Evolutionary conservation across 371 early-diverging fungal species (phyloP).

Genomic region (Globomyces sp.): DNA sequence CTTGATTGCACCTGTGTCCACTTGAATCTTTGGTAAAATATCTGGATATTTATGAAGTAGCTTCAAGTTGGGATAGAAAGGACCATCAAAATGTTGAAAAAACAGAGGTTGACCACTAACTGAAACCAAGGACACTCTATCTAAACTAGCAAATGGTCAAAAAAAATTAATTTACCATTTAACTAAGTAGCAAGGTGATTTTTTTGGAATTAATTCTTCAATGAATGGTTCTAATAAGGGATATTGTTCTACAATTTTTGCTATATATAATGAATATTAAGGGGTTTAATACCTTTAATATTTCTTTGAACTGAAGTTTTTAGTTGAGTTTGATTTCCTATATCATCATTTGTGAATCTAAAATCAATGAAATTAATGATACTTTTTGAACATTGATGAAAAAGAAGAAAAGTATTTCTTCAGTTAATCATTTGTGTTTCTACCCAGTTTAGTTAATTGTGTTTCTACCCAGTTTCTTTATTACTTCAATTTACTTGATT

Average conservation of each 20-base stretch:
- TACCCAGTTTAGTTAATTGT: too few species aligned
- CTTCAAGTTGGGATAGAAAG: constrained; percentile 80
- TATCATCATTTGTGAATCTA: background rate
- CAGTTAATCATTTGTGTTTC: too few species aligned
- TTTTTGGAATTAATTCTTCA: constrained; percentile 94
- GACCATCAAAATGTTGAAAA: constrained; percentile 76
- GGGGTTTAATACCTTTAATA: constrained; percentile 41
- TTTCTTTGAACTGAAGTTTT: constrained; percentile 91
- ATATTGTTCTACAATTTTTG: constrained; percentile 83
- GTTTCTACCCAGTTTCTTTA: too few species aligned
- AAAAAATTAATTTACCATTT: constrained; percentile 67
- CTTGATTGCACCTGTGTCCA: constrained; percentile 97
- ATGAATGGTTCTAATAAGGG: constrained; percentile 79
- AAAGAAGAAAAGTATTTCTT: too few species aligned
- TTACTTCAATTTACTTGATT: too few species aligned
- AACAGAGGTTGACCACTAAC: constrained; percentile 14
- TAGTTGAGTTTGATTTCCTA: constrained; percentile 35
- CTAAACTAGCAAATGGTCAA: constrained; percentile 11
- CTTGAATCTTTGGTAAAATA: constrained; percentile 87
- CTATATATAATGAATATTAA: background rate
- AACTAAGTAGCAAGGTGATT: constrained; percentile 75
- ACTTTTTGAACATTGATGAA: too few species aligned
- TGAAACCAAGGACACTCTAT: constrained; percentile 10
- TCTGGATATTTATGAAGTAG: constrained; percentile 92
- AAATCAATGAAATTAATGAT: too few species aligned